Conservation (phyloP, 176 grass and related monocot species). For the Cenchrus americanus region DNA sequence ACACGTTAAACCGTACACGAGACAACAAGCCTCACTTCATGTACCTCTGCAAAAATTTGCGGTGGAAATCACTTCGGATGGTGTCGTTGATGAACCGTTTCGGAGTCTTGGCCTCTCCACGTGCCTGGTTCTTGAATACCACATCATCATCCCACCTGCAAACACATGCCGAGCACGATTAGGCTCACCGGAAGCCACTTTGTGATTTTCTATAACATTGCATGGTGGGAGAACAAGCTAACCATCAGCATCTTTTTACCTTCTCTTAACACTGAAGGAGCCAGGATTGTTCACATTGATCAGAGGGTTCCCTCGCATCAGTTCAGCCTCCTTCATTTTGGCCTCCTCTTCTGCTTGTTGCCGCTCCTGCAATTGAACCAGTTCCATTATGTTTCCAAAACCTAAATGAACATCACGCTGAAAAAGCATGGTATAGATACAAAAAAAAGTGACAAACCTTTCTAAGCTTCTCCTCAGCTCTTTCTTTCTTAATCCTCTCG, state of each 20-base stretch:
- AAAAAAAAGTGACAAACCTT: conserved; percentile 57
- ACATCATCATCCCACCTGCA: conserved; percentile 92
- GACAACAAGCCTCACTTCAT: conserved; percentile 67
- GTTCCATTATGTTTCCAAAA: neutral
- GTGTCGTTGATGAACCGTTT: conserved; percentile 97
- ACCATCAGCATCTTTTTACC: conserved; percentile 30
- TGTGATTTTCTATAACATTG: neutral
- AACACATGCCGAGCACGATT: conserved; percentile 19
- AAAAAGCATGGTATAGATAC: neutral
- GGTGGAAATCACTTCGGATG: conserved; percentile 95
- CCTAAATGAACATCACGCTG: neutral
- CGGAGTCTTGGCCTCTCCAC: conserved; percentile 81
- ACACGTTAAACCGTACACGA: no score
- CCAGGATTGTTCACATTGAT: conserved; percentile 82
- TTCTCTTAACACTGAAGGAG: conserved; percentile 92
- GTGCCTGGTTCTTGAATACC: conserved; percentile 92
- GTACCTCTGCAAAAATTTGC: conserved; percentile 95
- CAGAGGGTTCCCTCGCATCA: conserved; percentile 85
- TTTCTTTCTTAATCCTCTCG: conserved; percentile 95
- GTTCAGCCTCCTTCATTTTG: conserved; percentile 86
- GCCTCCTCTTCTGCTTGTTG: conserved; percentile 87
- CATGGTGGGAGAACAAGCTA: neutral
- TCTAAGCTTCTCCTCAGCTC: conserved; percentile 80
- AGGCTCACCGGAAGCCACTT: neutral
- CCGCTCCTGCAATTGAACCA: conserved; percentile 56